Base-by-base conservation (phyloP, 1,139 yeast genomes). In the Scheffersomyces parashehatae region DNA sequence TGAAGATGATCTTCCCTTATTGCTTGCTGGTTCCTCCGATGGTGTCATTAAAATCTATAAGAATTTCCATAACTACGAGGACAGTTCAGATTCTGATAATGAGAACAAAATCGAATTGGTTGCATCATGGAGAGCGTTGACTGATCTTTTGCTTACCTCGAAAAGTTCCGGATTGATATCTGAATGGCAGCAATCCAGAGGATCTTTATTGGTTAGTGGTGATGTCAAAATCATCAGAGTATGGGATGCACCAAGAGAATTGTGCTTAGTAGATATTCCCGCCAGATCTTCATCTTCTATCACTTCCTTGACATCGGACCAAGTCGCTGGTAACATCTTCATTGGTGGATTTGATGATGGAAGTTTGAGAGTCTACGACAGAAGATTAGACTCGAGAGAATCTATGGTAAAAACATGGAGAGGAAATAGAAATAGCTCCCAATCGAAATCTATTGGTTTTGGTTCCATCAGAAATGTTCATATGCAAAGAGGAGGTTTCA, bases 131-230 rank as follows among this genome's bases (percentile, higher is more conserved):
- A 79, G 97, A 60, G 97, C 96, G 0, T 73, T 93, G 45, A 85
- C 96, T 0, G 98, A 93, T 62, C 72, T 91, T 54, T 67, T 89
- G 29, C 70, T 87, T 31, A 86, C 97, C 0, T 87, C 93, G 14
- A 81, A 88, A 54, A 84, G 93, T 41, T 82, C 90, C 15, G 97
- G 97, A 3, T 71, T 95, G 42, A 79, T 90, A 31, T 82, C 93
- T 5, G 98, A 93, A 56, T 93, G 99, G 99, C 98, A 91, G 59
- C 99, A 93, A 61, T 85, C 95, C 38, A 73, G 97, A 50, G 99
- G 99, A 0, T 82, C 96, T 1, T 69, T 93, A 36, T 68, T 93
- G 42, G 97, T 89, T 1, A 91, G 97, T 42, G 99, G 99, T 38
- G 99, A 93, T 69, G 96, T 89, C 9, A 88, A 91, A 53, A 83